These are phyloP conservation scores for Penicillium waksmanii DNA, from an alignment of 495 filamentous ascomycete genomes.

Conservation along the genomic window DNA sequence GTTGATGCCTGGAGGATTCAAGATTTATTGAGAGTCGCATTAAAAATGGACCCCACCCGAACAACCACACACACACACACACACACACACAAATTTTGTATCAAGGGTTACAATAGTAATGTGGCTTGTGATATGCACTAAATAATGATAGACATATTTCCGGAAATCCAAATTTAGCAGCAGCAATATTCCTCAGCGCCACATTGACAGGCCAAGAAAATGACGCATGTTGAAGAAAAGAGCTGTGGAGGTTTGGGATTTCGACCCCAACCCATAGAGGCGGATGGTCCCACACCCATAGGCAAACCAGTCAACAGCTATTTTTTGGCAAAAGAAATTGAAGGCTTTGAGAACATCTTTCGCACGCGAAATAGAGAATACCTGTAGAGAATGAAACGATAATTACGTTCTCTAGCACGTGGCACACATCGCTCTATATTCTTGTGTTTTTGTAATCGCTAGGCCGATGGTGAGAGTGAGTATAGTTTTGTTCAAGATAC, in stretches of 20 bases:
- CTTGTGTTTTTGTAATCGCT: no score
- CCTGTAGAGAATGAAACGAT: no score
- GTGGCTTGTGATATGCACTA: not conserved
- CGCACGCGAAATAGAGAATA: not conserved
- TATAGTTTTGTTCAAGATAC: not conserved
- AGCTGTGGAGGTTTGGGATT: not conserved
- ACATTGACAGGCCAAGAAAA: not conserved
- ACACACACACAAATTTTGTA: not conserved
- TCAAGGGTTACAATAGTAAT: not conserved
- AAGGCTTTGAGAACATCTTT: not conserved
- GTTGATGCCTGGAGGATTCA: conserved; percentile 44
- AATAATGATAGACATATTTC: not conserved
- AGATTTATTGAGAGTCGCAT: conserved; percentile 26
- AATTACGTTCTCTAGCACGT: no score
- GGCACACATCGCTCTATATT: no score
- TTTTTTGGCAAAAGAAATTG: not conserved
- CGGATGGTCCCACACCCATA: not conserved
- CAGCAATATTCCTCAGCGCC: not conserved
- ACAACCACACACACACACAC: not conserved
- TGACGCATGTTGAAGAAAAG: not conserved
- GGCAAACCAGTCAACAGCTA: not conserved
- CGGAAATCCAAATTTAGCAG: not conserved
- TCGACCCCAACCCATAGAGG: not conserved
- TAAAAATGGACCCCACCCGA: not conserved
- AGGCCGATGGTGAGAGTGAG: no score